Percentiles rank a stretch among this genome's conserved stretches.
phyloP scores from a whole-genome alignment of 345 rosid species.

The Microcos paniculata region DNA sequence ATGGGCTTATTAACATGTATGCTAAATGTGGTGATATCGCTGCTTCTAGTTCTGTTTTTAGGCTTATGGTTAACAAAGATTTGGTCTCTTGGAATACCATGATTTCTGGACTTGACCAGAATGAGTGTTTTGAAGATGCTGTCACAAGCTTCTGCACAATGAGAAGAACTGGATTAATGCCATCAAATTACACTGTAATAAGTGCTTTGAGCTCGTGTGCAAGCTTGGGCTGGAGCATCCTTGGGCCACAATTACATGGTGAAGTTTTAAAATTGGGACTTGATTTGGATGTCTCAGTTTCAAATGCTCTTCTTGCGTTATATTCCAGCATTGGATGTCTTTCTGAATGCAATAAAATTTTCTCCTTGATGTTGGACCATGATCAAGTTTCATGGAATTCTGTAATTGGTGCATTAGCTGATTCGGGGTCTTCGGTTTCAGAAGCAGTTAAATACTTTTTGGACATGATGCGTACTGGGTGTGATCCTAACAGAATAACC shows the following conservation, averaged over 20 bases:
- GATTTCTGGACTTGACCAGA: slow-evolving; percentile 89
- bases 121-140: slow-evolving; percentile 65
- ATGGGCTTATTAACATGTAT: slow-evolving; percentile 87
- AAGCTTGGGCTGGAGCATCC: slow-evolving; percentile 57
- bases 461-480: slow-evolving; percentile 65
- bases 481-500: slow-evolving; percentile 63
- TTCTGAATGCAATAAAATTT: slow-evolving; percentile 50
- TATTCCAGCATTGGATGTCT: slow-evolving; percentile 63
- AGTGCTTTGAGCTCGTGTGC: slow-evolving; percentile 87
- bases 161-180: slow-evolving; percentile 54
- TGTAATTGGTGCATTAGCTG: slow-evolving; percentile 70
- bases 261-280: slow-evolving; percentile 73
- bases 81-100: slow-evolving; percentile 87
- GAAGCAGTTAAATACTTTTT: slow-evolving; percentile 53
- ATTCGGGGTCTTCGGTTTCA: slow-evolving; percentile 46
- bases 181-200: slow-evolving; percentile 66
- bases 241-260: slow-evolving; percentile 68
- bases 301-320: slow-evolving; percentile 77
- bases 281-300: slow-evolving; percentile 78
- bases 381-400: slow-evolving; percentile 97
- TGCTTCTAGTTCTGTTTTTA: slow-evolving; percentile 59
- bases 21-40: slow-evolving; percentile 68
- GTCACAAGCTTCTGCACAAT: slow-evolving; percentile 44
- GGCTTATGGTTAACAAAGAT: slow-evolving; percentile 63
- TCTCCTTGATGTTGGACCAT: slow-evolving; percentile 59